Base-by-base conservation (phyloP, 1,139 yeast genomes). In the Geotrichum europaeum region DNA sequence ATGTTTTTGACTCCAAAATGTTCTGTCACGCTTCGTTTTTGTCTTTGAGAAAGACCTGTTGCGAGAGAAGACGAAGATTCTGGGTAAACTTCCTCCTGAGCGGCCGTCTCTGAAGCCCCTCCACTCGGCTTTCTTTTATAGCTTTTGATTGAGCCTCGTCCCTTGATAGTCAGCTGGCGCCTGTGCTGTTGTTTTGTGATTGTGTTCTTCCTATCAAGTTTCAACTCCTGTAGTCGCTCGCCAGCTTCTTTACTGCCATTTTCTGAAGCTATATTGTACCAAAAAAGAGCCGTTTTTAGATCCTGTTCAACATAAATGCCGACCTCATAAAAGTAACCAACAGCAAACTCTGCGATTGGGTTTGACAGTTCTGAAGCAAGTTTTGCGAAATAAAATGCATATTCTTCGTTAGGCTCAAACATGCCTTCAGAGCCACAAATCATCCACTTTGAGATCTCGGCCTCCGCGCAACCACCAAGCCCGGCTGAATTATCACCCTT, bases 251-350 rank as follows among this genome's bases (percentile, higher is more conserved):
- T 63, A 51, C 72, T 72, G 18, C 72, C 73, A 28, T 68, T 67
- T 3, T 56, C 63, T 3, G 73, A 70, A 24, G 75, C 68, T 55
- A 62, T 60, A 15, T 63, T 62, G 64, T 75, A 75, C 70, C 70
- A 71, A 28, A 64, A 64, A 20, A 62, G 54, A 0, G 78, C 78
- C 22, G 63, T 62, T 13, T 66, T 65, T 7, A 67, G 36, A 61
- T 69, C 67, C 22, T 67, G 58, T 25, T 64, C 64, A 4, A 72
- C 75, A 49, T 64, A 67, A 34, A 75, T 70, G n/a, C 79, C 79
- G n/a, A 75, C 76, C 61, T 76, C 79, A 62, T 69, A 67, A 60
- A 73, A 76, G 60, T 76, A 76, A 1, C 77, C 79, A 32, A 76
- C 66, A 1, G 79, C 78, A 63, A 76, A 75, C 65, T 73, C 70